Conservation (phyloP, 306 rosid genomes). For the Pueraria montana region DNA sequence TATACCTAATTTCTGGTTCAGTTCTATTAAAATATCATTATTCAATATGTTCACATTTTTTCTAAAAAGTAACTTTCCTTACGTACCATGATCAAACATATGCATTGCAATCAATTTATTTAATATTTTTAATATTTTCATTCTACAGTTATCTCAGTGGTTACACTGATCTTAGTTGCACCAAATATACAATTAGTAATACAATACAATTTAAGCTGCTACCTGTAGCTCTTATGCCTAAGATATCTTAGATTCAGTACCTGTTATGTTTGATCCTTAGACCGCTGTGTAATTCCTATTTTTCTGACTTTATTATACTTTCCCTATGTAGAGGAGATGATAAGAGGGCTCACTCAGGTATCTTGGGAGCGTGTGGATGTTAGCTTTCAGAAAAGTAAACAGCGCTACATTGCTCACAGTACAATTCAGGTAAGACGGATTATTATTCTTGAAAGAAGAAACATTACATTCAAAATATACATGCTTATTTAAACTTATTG, state of each 20-base stretch:
- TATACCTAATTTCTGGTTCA: background rate
- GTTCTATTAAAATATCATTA: background rate
- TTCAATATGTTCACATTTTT: background rate
- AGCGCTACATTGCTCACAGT: slow-evolving; percentile 86
- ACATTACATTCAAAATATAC: slow-evolving; percentile 2
- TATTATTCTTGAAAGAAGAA: background rate
- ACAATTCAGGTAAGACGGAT: slow-evolving; percentile 83
- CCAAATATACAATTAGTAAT: slow-evolving; percentile 9
- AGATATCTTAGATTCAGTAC: slow-evolving; percentile 17
- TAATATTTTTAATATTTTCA: slow-evolving; percentile 1
- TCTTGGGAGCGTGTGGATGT: slow-evolving; percentile 98
- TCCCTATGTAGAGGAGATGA: slow-evolving; percentile 77
- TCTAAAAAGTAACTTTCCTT: background rate
- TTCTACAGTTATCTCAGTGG: slow-evolving; percentile 18
- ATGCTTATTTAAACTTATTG: slow-evolving; percentile 6
- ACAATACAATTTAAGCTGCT: slow-evolving; percentile 19
- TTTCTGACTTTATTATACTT: slow-evolving; percentile 34
- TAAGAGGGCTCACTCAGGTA: slow-evolving; percentile 87
- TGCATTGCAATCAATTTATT: slow-evolving; percentile 27
- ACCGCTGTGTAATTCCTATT: slow-evolving; percentile 18
- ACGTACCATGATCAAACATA: background rate
- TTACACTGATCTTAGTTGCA: slow-evolving; percentile 21
- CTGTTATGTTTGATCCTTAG: slow-evolving; percentile 38
- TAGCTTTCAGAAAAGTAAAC: slow-evolving; percentile 86
- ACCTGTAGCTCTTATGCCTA: background rate